These are phyloP conservation scores for Backusella australiensis DNA, from an alignment of 192 early-diverging fungal genomes.

Conservation along the genomic window DNA sequence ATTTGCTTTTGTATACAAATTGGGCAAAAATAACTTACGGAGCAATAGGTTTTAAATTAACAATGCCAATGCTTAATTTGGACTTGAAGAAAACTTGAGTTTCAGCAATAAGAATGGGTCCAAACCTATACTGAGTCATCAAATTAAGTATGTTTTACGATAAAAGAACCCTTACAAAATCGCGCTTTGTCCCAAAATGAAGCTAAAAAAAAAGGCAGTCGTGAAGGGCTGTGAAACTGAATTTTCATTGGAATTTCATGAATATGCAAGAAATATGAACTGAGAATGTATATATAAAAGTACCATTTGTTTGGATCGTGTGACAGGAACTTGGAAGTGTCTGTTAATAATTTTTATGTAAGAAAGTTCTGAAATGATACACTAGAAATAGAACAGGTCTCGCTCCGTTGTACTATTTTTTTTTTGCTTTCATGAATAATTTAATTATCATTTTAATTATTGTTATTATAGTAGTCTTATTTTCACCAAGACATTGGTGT, in stretches of 20 bases:
- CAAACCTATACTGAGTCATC: conserved; percentile 53
- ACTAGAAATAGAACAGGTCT: neutral
- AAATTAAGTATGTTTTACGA: neutral
- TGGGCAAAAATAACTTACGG: conserved; percentile 49
- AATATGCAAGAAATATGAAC: neutral
- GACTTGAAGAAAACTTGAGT: conserved; percentile 77
- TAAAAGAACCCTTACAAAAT: neutral
- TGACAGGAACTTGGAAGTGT: neutral
- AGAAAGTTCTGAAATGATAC: neutral
- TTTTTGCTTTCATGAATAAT: neutral
- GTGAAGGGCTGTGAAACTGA: neutral
- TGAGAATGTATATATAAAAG: neutral
- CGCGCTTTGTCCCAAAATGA: neutral
- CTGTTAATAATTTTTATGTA: neutral
- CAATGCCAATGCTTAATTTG: conserved; percentile 71
- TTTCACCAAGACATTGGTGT: neutral
- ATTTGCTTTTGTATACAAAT: neutral
- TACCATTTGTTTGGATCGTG: neutral
- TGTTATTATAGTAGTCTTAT: neutral
- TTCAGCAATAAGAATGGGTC: conserved; percentile 66
- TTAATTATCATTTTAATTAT: neutral
- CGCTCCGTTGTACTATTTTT: neutral
- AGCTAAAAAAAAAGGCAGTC: neutral
- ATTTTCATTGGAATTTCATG: neutral
- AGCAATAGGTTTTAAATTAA: conserved; percentile 91